A percentile compares a stretch with the other conserved stretches of the same genome.
These are phyloP conservation scores for Trichoderma semiorbis DNA, from an alignment of 2,329 filamentous ascomycete species.

Conservation along the genomic window DNA sequence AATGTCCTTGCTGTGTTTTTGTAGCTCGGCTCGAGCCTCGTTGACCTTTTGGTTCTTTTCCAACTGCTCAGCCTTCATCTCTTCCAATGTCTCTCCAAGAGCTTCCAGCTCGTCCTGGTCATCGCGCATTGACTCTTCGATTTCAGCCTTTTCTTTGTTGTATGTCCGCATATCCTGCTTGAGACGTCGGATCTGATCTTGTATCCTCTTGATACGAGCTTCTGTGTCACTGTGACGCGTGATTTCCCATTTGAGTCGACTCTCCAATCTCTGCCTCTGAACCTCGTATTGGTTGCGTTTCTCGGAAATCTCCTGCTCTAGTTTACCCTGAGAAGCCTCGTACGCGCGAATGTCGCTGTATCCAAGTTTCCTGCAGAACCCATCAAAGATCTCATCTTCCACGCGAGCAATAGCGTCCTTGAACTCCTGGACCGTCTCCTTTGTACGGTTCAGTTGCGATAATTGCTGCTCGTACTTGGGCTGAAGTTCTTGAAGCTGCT, in stretches of 20 bases:
- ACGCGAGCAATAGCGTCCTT: conserved; percentile 68
- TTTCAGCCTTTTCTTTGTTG: conserved; percentile 66
- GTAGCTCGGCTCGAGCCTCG: conserved; percentile 74
- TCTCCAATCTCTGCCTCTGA: conserved; percentile 73
- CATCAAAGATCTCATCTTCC: conserved; percentile 81
- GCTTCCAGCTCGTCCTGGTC: conserved; percentile 74
- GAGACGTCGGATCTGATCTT: conserved; percentile 64
- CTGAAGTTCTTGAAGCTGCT: conserved; percentile 69
- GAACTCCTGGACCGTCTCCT: conserved; percentile 49
- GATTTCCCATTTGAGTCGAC: conserved; percentile 55
- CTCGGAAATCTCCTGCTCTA: conserved; percentile 85
- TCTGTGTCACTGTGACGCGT: conserved; percentile 55
- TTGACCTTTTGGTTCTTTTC: conserved; percentile 71
- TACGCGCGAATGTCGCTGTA: conserved; percentile 90
- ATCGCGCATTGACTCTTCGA: conserved; percentile 69
- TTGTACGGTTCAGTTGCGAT: conserved; percentile 60
- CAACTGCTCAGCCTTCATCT: conserved; percentile 63
- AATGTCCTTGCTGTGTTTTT: conserved; percentile 80
- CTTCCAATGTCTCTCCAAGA: conserved; percentile 67
- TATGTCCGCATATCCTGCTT: conserved; percentile 67
- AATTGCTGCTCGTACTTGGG: conserved; percentile 75
- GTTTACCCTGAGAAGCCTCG: conserved; percentile 84
- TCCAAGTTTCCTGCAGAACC: conserved; percentile 82
- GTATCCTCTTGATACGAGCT: conserved; percentile 64
- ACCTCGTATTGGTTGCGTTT: conserved; percentile 83